These are phyloP conservation scores for Leccinum fallax DNA, from an alignment of 1,284 basidiomycete species.

Conservation along the genomic window DNA sequence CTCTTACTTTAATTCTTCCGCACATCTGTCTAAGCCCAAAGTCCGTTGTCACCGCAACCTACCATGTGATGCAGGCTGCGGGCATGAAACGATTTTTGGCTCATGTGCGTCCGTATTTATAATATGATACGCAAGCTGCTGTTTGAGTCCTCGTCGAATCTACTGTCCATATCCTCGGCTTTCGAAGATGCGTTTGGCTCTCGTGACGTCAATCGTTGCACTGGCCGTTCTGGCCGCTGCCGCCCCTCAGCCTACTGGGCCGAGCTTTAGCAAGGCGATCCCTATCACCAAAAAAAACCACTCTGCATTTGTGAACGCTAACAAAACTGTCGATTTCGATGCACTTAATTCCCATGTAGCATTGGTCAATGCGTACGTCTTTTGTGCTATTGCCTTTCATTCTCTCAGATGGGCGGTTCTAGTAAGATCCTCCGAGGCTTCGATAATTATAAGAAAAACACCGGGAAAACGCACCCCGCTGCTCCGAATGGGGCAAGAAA, in stretches of 20 bases:
- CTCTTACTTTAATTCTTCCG: background rate
- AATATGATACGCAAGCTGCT: background rate
- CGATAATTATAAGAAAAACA: conserved; percentile 17
- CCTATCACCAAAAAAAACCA: conserved; percentile 19
- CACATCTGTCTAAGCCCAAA: background rate
- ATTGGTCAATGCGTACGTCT: conserved; percentile 15
- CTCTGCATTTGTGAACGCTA: conserved; percentile 6
- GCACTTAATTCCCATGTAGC: conserved; percentile 18
- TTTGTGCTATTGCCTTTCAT: background rate
- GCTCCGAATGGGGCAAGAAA: background rate
- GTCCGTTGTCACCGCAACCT: background rate
- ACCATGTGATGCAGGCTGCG: background rate
- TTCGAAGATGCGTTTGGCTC: conserved; percentile 13
- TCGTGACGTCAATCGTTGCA: conserved; percentile 1
- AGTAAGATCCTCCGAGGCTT: conserved; percentile 25
- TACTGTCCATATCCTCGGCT: background rate
- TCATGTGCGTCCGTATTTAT: background rate
- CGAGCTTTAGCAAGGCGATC: conserved; percentile 1
- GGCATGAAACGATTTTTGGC: background rate
- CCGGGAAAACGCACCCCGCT: conserved; percentile 10
- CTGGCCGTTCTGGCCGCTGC: conserved; percentile 10
- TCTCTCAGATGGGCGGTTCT: background rate
- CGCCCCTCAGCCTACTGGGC: background rate
- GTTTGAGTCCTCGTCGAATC: background rate
- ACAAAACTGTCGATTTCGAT: conserved; percentile 9